Conservation (phyloP, 140 eudicot species). For the Stevia rebaudiana region DNA sequence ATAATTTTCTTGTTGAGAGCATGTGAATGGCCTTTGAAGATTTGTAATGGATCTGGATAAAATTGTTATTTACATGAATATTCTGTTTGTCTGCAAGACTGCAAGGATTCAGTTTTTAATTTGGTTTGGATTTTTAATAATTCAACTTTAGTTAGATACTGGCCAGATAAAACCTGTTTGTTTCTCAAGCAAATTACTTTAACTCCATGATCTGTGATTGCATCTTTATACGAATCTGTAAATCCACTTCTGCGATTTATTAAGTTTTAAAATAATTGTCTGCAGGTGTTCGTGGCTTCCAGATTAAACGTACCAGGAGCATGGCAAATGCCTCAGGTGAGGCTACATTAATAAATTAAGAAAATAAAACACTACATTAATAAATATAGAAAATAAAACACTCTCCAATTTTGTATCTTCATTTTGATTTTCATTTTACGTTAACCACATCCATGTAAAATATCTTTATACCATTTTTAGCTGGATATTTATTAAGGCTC, state of each 20-base stretch:
- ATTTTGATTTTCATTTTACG: not conserved
- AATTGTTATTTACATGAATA: constrained; percentile 15
- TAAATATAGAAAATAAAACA: not conserved
- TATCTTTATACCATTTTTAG: not conserved
- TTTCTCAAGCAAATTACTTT: not conserved
- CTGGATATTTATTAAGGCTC: not conserved
- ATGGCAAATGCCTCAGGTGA: constrained; percentile 99
- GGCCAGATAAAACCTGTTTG: constrained; percentile 23
- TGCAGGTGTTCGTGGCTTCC: constrained; percentile 96
- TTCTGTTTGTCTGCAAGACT: constrained; percentile 17
- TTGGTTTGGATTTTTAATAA: not conserved
- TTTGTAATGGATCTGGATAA: constrained; percentile 27
- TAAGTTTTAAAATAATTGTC: not conserved
- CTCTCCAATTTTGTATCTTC: not conserved
- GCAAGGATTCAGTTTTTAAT: constrained; percentile 19
- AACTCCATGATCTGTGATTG: not conserved
- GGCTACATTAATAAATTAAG: not conserved
- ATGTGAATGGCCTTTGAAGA: constrained; percentile 23
- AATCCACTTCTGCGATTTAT: not conserved
- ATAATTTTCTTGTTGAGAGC: not conserved
- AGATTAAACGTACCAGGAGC: constrained; percentile 99
- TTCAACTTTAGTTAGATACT: constrained; percentile 14
- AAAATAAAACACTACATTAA: not conserved
- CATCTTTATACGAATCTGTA: not conserved
- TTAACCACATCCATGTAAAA: not conserved